Percentiles rank a stretch among this genome's conserved stretches.
Conservation (phyloP, 306 rosid genomes). For the Pyrus bretschneideri region DNA sequence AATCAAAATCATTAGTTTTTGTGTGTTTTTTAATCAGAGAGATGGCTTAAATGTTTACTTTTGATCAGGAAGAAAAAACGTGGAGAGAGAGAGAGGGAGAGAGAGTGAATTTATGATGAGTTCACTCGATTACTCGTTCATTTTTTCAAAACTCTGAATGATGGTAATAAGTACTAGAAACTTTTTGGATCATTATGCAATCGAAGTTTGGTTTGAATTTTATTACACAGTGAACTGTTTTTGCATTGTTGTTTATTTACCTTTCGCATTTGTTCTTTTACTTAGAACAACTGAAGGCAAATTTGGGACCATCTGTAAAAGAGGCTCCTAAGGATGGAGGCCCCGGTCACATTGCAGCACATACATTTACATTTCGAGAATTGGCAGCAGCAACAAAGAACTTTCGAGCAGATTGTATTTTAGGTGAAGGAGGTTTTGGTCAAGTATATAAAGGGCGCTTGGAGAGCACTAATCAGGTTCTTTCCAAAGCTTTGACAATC, state of each 20-base stretch:
- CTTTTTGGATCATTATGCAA: not conserved
- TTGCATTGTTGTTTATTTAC: not conserved
- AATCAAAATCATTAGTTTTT: not conserved
- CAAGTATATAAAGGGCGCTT: slow-evolving; percentile 50
- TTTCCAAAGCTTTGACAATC: not conserved
- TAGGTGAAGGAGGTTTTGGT: slow-evolving; percentile 61
- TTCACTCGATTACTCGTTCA: not conserved
- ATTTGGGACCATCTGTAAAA: slow-evolving; percentile 15
- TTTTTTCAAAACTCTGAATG: not conserved
- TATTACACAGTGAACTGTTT: not conserved
- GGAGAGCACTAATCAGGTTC: slow-evolving; percentile 46
- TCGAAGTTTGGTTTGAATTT: not conserved
- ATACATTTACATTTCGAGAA: slow-evolving; percentile 49
- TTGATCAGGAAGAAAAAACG: not conserved
- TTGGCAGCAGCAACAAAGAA: slow-evolving; percentile 47
- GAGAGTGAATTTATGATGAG: not conserved
- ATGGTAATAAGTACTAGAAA: not conserved
- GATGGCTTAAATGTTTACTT: not conserved
- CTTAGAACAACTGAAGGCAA: slow-evolving; percentile 27
- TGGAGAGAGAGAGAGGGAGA: not conserved
- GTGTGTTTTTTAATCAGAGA: not conserved
- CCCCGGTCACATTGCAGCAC: slow-evolving; percentile 47
- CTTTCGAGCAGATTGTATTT: slow-evolving; percentile 50
- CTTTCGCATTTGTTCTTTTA: not conserved
- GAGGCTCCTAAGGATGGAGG: slow-evolving; percentile 17